Base-by-base conservation (phyloP, 768 basidiomycete genomes). In the Pulveroboletus sp. region DNA sequence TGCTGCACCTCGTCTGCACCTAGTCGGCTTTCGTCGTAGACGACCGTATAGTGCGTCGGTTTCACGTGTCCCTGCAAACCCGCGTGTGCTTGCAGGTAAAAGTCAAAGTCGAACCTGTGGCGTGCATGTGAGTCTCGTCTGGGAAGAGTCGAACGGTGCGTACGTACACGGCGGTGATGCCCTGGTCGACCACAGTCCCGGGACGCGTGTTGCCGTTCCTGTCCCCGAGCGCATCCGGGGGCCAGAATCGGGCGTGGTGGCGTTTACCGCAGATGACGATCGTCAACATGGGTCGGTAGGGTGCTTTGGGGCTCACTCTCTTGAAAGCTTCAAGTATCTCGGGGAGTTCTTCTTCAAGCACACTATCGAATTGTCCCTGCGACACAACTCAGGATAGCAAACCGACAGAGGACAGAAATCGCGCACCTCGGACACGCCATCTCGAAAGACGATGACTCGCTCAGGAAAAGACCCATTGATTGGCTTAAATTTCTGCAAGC, bases 231-330 rank as follows among this genome's bases (percentile, higher is more conserved):
- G 71, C 59, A 1, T 74, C 63, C 0, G 79, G 76, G 0, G 86
- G 75, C 63, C 74, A 89, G 63, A 83, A 81, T 22, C 82, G 76
- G 14, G 78, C 63, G 20, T 75, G 73, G 50, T 74, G 74, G 3
- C 85, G 78, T 64, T 92, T 92, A 62, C 89, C 89, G 58, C 90
- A 93, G 34, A 92, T 83, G 50, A 87, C 67, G 57, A 92, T 87
- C 2, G 86, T 81, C 31, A 93, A 58, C 38, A 64, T 60, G 0
- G 90, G 90, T 20, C 71, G 68, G 60, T 89, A 91, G 0, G 72
- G 58, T 9, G 77, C 72, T 43, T 67, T 72, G 14, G 81, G 58
- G 47, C 68, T 79, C 20, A 68, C 61, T 35, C 54, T 41, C 60
- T 74, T 68, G 67, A 86, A 89, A 0, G 88, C 81, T 5, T 77